phyloP scores from a whole-genome alignment of 163 green algal species.

The Chloromonas sp. region DNA sequence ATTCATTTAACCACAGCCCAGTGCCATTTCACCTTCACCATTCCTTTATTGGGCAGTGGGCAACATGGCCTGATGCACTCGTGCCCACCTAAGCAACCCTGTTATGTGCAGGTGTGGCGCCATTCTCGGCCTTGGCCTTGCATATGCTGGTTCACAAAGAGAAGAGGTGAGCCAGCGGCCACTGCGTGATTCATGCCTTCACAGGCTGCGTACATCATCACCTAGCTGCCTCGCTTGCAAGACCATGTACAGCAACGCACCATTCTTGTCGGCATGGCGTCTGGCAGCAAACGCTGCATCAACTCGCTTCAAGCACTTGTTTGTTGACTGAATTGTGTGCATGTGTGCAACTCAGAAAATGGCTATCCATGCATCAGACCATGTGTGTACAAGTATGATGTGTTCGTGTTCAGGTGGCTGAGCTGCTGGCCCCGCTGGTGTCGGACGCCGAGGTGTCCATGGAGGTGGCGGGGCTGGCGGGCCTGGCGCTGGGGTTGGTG shows the following conservation, averaged over 20 bases:
- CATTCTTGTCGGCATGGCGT: not conserved
- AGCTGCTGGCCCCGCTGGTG: constrained; percentile 23
- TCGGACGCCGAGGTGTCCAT: constrained; percentile 28
- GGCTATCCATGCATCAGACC: too few species aligned
- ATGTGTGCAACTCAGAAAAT: not conserved
- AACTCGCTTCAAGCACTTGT: not conserved
- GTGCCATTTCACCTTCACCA: too few species aligned
- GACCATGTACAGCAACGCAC: not conserved
- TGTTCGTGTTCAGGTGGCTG: not conserved
- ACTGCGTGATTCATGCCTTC: not conserved
- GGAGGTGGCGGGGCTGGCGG: constrained; percentile 76
- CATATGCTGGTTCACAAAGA: not conserved
- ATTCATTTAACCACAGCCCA: too few species aligned
- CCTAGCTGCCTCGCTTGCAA: not conserved
- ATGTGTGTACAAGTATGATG: too few species aligned
- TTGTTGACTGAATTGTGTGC: not conserved
- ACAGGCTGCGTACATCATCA: not conserved
- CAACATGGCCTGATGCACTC: too few species aligned
- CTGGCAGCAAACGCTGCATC: not conserved
- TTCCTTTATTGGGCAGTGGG: too few species aligned
- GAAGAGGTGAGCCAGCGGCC: not conserved
- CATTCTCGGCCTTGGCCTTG: not conserved
- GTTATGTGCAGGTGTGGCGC: not conserved
- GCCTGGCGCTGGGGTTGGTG: constrained; percentile 84
- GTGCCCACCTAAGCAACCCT: not conserved